Percentiles rank a stretch among this genome's conserved stretches.
These are phyloP conservation scores for Xylaria polymorpha DNA, from an alignment of 2,329 filamentous ascomycete genomes.

Conservation along the genomic window DNA sequence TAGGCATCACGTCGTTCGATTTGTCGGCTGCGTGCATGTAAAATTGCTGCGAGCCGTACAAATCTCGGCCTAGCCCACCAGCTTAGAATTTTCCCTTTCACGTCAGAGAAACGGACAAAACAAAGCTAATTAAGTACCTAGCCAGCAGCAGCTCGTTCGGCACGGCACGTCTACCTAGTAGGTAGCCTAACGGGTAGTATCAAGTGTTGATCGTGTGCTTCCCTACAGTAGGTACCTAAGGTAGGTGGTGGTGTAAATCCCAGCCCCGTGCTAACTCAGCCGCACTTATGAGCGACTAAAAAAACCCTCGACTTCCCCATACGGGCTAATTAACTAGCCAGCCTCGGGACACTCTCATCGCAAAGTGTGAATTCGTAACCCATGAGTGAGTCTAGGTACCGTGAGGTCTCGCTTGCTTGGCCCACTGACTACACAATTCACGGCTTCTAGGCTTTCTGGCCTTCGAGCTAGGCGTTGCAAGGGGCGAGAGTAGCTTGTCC, in stretches of 20 bases:
- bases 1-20: conserved; percentile 10
- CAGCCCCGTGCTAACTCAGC: background rate
- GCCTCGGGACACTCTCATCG: background rate
- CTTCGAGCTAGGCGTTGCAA: background rate
- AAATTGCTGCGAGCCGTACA: background rate
- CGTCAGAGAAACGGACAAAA: background rate
- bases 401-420: background rate
- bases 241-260: background rate
- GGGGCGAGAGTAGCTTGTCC: conserved; percentile 4
- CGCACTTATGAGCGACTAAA: background rate
- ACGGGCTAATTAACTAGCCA: background rate
- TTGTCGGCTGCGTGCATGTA: conserved; percentile 10
- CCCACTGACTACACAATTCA: background rate
- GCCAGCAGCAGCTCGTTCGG: background rate
- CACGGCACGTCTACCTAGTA: conserved; percentile 15
- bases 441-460: background rate
- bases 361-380: background rate
- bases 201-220: background rate
- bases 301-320: background rate
- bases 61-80: conserved; percentile 1
- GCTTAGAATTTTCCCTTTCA: no score
- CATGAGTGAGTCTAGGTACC: background rate
- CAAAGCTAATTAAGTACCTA: background rate
- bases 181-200: background rate
- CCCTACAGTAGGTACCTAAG: background rate